phyloP scores from a whole-genome alignment of 2,329 filamentous ascomycete genomes.

The Chaetomium sp. region DNA sequence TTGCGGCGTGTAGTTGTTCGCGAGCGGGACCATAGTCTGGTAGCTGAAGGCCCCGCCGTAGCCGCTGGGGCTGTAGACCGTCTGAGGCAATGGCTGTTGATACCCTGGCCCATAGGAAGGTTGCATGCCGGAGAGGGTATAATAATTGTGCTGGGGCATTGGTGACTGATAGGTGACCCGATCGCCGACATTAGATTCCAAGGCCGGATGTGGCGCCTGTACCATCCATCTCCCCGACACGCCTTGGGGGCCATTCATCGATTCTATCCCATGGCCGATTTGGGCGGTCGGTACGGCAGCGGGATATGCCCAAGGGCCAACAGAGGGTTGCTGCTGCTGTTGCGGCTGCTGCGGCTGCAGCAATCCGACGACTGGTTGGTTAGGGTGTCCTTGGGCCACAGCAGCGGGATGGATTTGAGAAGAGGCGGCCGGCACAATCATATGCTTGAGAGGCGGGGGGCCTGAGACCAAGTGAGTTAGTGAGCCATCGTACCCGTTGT shows the following conservation, averaged over 20 bases:
- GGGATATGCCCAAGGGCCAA: slow-evolving; percentile 22
- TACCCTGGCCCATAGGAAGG: slow-evolving; percentile 27
- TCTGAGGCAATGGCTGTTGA: slow-evolving; percentile 9
- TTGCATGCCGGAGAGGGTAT: slow-evolving; percentile 22
- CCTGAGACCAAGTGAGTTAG: slow-evolving; percentile 65
- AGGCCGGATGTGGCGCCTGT: slow-evolving; percentile 7
- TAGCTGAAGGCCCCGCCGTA: slow-evolving; percentile 28
- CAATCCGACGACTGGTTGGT: slow-evolving; percentile 11
- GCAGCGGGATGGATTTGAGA: slow-evolving; percentile 32
- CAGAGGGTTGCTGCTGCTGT: slow-evolving; percentile 9
- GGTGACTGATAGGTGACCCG: slow-evolving; percentile 16
- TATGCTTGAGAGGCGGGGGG: slow-evolving; percentile 74
- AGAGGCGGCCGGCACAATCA: slow-evolving; percentile 58
- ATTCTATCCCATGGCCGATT: slow-evolving; percentile 9
- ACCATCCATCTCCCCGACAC: slow-evolving; percentile 19
- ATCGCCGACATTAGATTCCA: slow-evolving; percentile 12
- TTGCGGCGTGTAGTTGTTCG: slow-evolving; percentile 31
- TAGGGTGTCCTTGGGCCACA: slow-evolving; percentile 19
- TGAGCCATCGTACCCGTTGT: slow-evolving; percentile 85
- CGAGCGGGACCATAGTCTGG: slow-evolving; percentile 28
- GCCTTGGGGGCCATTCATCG: slow-evolving; percentile 8
- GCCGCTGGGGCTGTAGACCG: too few relatives aligned
- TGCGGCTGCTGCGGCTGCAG: not conserved
- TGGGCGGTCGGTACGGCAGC: slow-evolving; percentile 9
- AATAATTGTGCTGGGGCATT: slow-evolving; percentile 20